phyloP scores from a whole-genome alignment of 208 protist species.

The Trypanosoma platydactyli region DNA sequence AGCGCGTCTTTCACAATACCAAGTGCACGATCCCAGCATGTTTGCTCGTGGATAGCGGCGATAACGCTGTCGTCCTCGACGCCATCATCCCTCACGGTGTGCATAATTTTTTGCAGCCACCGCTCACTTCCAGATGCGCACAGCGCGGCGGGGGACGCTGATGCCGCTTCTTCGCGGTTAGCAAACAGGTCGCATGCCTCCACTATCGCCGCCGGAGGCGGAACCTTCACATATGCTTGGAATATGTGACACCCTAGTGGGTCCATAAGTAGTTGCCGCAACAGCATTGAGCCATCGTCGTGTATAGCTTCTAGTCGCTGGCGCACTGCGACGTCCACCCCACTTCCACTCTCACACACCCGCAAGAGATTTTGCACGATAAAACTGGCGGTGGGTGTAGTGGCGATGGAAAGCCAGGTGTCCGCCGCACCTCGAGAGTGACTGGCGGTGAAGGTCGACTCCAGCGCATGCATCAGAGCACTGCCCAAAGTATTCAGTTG shows the following conservation, averaged over 20 bases:
- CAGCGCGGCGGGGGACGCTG: not conserved
- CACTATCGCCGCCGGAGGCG: slow-evolving; percentile 39
- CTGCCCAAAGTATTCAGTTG: slow-evolving; percentile 48
- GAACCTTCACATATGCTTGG: slow-evolving; percentile 78
- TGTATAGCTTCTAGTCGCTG: slow-evolving; percentile 52
- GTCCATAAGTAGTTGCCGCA: slow-evolving; percentile 67
- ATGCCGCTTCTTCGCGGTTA: not conserved
- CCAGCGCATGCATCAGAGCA: slow-evolving; percentile 50
- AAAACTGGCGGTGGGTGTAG: slow-evolving; percentile 69
- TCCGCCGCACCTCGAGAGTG: slow-evolving; percentile 30
- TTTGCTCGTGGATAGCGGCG: slow-evolving; percentile 18
- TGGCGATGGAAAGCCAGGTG: slow-evolving; percentile 73
- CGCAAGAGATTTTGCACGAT: slow-evolving; percentile 84
- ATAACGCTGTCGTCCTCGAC: slow-evolving; percentile 10
- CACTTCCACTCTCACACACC: slow-evolving; percentile 52
- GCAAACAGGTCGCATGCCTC: slow-evolving; percentile 39
- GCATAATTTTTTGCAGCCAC: slow-evolving; percentile 9
- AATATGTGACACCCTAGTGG: slow-evolving; percentile 77
- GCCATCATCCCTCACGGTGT: not conserved
- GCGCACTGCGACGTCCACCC: slow-evolving; percentile 47
- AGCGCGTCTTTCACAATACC: slow-evolving; percentile 42
- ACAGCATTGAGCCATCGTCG: slow-evolving; percentile 38
- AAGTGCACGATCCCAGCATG: slow-evolving; percentile 68
- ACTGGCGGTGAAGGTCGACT: slow-evolving; percentile 58
- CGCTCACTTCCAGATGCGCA: not conserved